Evolutionary conservation across 768 basidiomycete genomes (phyloP), one percentile per base, ranked within the genome.

Genomic region (Leccinum rimulosum): DNA sequence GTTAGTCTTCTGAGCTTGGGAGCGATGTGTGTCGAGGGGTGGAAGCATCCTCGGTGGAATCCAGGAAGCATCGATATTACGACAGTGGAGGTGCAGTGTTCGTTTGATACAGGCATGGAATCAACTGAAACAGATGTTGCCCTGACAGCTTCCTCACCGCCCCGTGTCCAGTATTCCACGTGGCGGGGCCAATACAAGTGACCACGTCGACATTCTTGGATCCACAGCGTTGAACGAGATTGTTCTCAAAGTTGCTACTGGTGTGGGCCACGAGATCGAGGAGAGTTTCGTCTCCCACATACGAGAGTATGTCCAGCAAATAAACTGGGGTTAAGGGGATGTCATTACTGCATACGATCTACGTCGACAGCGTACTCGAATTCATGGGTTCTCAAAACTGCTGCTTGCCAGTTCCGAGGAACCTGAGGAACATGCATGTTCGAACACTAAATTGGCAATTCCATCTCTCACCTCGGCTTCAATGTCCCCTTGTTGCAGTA

Each of bases 1-100:
- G 94, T 95, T 25, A 85, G 86, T 65, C 74, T 94, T 45, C 68
- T 95, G 35, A 92, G 90, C 64, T 79, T 95, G 55, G 96, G 95
- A 15, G 86, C 91, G n/a, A 97, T 98, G 94, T 98, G 96, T 67
- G 87, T 90, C 11, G 93, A 94, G 68, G 96, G 95, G 7, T 97
- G 95, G 96, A 91, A 90, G 72, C 79, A 86, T 57, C 81, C 81
- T 61, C 79, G 87, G 55, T 98, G 93, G 93, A 98, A 98, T 73
- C 96, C 96, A 1, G 89, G 85, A 12, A 82, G 88, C n/a, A 93
- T 97, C 69, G 82, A 85, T 65, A 76, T 98, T 51, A 84, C 86
- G 27, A 96, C 95, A 15, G 85, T 95, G 57, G 93, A 95, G 84
- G 90, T 94, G 65, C 62, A 77, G 64, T 6, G 51, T 55, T 50